Base-by-base conservation (phyloP, 345 rosid species). In the Brassica napus region DNA sequence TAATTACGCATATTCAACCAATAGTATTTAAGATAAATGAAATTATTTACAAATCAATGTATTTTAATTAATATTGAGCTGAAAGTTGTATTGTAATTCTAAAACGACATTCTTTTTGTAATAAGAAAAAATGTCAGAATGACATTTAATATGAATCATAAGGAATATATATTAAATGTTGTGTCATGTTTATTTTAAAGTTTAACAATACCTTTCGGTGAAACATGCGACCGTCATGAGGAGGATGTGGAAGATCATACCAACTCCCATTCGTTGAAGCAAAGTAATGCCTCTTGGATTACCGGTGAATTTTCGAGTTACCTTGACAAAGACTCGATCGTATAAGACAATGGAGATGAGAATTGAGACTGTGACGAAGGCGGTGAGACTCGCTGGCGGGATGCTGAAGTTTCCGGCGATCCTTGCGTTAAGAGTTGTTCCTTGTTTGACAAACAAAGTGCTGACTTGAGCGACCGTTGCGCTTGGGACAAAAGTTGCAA, bases 361-460 rank as follows among this genome's bases (percentile, higher is more conserved):
- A 92, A 90, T 84, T 76, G 85, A 89, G 83, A 91, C 61, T 4
- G 93, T 94, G 15, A 91, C 89, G 0, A 94, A 89, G 4, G 84
- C 92, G 0, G 79, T 14, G 16, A 92, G 90, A 75, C 89, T 80
- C 0, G 97, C 94, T 0, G 97, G 87, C 11, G 97, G 98, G 79
- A 88, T 89, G 16, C 72, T 81, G 71, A 81, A 81, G 83, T 31
- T 81, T 44, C 90, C 89, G 1, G 90, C 59, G 4, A 80, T 1
- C 7, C 71, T 72, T 57, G 94, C 78, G 21, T 93, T 84, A 9
- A 95, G 89, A 54, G 98, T 95, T 10, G 97, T 91, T 68, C 99
- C 97, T 82, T 93, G 99, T 85, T 95, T 93, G 8, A 95, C 84
- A 62, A 93, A 95, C 52, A 95, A 87, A 55, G 99, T 93, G 81